These are phyloP conservation scores for Hygrocybe punicea DNA, from an alignment of 768 basidiomycete species.

Conservation along the genomic window DNA sequence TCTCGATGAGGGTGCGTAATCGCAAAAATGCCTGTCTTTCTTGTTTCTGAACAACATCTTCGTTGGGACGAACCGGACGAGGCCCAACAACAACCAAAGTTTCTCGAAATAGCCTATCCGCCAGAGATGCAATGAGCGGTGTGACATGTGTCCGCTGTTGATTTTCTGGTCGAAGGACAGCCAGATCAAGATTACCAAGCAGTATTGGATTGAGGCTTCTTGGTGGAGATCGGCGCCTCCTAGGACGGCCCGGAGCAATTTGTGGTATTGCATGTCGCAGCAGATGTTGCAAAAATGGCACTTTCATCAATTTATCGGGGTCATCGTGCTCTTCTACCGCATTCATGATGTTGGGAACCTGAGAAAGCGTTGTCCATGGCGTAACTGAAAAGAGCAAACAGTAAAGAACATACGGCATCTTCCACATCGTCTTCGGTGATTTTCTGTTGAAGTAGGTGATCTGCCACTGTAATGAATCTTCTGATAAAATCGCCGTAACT, in stretches of 20 bases:
- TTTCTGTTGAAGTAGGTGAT: conserved; percentile 1
- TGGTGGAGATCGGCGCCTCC: conserved; percentile 3
- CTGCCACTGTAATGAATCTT: neutral
- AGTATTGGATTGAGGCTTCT: conserved; percentile 16
- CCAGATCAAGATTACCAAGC: conserved; percentile 50
- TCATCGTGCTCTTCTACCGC: conserved; percentile 8
- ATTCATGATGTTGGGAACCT: neutral
- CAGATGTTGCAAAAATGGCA: conserved; percentile 11
- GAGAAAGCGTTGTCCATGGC: neutral
- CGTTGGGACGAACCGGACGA: conserved; percentile 31
- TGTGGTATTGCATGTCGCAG: neutral
- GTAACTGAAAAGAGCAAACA: neutral
- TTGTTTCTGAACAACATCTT: conserved; percentile 24
- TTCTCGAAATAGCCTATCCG: conserved; percentile 52
- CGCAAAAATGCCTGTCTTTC: conserved; percentile 22
- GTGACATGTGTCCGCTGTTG: conserved; percentile 63
- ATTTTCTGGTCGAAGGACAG: conserved; percentile 52
- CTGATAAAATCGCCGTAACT: conserved; percentile 36
- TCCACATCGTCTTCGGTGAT: conserved; percentile 6
- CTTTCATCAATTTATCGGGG: conserved; percentile 3
- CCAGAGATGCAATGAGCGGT: conserved; percentile 51
- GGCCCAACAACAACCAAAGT: conserved; percentile 52
- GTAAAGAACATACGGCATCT: conserved; percentile 2
- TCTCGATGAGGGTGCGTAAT: conserved; percentile 29
- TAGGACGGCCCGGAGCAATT: neutral